Evolutionary conservation across 768 basidiomycete genomes (phyloP).

Genomic region (Termitomyces eurrhizus): DNA sequence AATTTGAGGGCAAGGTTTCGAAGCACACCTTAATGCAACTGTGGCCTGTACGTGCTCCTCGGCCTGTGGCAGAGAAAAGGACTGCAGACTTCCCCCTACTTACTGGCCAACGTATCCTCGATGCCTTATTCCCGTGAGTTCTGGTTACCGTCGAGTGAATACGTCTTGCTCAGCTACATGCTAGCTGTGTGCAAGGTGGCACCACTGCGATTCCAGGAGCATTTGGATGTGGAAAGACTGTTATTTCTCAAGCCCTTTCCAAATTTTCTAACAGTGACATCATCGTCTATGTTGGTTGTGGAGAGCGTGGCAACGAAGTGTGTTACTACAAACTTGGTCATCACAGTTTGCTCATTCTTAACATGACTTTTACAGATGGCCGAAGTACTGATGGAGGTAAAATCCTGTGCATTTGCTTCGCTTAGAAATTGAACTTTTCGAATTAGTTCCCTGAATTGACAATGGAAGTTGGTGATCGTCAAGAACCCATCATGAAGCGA

Average conservation of each 20-base stretch:
- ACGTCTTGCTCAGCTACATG: not conserved
- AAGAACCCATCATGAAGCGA: conserved; percentile 99
- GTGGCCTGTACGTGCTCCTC: conserved; percentile 98
- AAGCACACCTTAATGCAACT: conserved; percentile 96
- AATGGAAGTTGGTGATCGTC: conserved; percentile 86
- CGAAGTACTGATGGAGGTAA: conserved; percentile 96
- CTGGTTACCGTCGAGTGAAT: not conserved
- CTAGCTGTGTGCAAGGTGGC: conserved; percentile 93
- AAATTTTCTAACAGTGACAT: conserved; percentile 99
- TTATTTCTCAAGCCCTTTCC: conserved; percentile 96
- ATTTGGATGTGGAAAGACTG: conserved; percentile 98
- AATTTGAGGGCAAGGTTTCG: conserved; percentile 92
- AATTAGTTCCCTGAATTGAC: conserved; percentile 82
- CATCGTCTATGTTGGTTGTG: conserved; percentile 98
- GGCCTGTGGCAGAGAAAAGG: conserved; percentile 93
- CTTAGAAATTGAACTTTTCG: conserved; percentile 1
- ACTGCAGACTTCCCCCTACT: conserved; percentile 89
- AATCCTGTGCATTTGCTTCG: conserved; percentile 8
- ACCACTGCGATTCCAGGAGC: conserved; percentile 98
- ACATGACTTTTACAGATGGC: conserved; percentile 61
- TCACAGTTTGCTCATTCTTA: conserved; percentile 6
- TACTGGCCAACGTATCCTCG: conserved; percentile 96
- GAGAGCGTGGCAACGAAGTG: conserved; percentile 97
- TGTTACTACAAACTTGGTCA: conserved; percentile 13
- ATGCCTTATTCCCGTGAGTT: conserved; percentile 91